Evolutionary conservation across 441 rosid genomes (phyloP).

Genomic region (Gossypium schwendimanii): DNA sequence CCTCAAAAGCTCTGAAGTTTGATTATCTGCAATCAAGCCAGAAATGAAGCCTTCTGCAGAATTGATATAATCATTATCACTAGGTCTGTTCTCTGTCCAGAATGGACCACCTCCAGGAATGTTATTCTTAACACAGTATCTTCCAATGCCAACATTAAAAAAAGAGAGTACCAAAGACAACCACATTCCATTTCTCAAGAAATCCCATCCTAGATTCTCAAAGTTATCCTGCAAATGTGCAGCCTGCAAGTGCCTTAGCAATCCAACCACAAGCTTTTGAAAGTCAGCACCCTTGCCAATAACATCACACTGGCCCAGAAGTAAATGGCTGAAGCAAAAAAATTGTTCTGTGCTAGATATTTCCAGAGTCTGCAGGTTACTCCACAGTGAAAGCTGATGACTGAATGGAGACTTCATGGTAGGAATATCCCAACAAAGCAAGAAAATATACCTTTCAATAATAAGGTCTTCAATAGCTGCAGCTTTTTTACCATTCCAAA

Average conservation of each 20-base stretch:
- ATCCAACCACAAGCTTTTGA: slow-evolving; percentile 41
- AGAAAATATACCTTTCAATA: slow-evolving; percentile 84
- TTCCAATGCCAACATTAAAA: slow-evolving; percentile 56
- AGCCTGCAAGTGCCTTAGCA: slow-evolving; percentile 47
- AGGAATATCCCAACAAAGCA: slow-evolving; percentile 85
- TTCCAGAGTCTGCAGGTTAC: slow-evolving; percentile 40
- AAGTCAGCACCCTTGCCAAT: slow-evolving; percentile 34
- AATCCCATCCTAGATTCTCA: slow-evolving; percentile 80
- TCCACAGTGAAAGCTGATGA: slow-evolving; percentile 34
- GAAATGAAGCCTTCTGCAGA: slow-evolving; percentile 61
- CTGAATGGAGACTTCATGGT: slow-evolving; percentile 29
- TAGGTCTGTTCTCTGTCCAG: slow-evolving; percentile 47
- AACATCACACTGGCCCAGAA: slow-evolving; percentile 41
- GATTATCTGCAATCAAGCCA: slow-evolving; percentile 53
- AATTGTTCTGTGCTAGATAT: slow-evolving; percentile 42
- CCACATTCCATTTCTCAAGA: slow-evolving; percentile 79
- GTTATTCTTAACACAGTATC: slow-evolving; percentile 39
- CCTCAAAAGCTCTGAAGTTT: slow-evolving; percentile 43
- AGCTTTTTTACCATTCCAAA: slow-evolving; percentile 83
- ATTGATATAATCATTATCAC: slow-evolving; percentile 40
- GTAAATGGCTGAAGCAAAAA: slow-evolving; percentile 54
- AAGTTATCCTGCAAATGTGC: slow-evolving; percentile 37
- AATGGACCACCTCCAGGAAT: slow-evolving; percentile 43
- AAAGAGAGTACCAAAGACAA: slow-evolving; percentile 67
- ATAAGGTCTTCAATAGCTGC: slow-evolving; percentile 71